These are phyloP conservation scores for Orbilia oligospora DNA, from an alignment of 2,329 filamentous ascomycete species.

Conservation along the genomic window DNA sequence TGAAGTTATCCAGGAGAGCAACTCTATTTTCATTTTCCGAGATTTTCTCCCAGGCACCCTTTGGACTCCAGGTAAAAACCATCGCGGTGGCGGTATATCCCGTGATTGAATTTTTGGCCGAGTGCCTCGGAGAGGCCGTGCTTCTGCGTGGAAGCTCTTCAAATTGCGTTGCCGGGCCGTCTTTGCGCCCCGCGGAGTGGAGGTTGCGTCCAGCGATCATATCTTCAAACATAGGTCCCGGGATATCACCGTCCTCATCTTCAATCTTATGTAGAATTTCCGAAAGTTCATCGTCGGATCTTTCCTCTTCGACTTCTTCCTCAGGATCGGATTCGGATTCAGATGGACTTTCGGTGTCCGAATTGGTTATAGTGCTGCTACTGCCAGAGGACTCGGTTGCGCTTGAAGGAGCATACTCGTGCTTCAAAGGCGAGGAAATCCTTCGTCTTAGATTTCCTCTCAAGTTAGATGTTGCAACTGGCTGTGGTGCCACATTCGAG, in stretches of 20 bases:
- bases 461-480: conserved; percentile 73
- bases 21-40: conserved; percentile 47
- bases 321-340: conserved; percentile 68
- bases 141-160: conserved; percentile 43
- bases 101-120: conserved; percentile 44
- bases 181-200: conserved; percentile 60
- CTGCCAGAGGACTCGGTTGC: conserved; percentile 68
- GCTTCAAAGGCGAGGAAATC: conserved; percentile 92
- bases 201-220: conserved; percentile 69
- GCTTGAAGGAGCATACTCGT: conserved; percentile 92
- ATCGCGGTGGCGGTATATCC: conserved; percentile 48
- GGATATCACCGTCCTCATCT: conserved; percentile 67
- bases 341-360: conserved; percentile 65
- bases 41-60: conserved; percentile 58
- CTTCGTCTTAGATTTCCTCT: conserved; percentile 41
- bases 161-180: conserved; percentile 51
- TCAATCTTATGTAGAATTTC: conserved; percentile 72
- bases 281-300: conserved; percentile 63
- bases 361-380: conserved; percentile 24
- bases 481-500: conserved; percentile 70
- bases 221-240: conserved; percentile 74
- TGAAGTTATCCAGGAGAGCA: conserved; percentile 49
- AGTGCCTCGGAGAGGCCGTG: conserved; percentile 60
- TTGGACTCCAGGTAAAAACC: conserved; percentile 56
- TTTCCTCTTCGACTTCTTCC: conserved; percentile 74